Base-by-base conservation (phyloP, 352 stramenopile species). In the Pilasporangium apinafurcum region DNA sequence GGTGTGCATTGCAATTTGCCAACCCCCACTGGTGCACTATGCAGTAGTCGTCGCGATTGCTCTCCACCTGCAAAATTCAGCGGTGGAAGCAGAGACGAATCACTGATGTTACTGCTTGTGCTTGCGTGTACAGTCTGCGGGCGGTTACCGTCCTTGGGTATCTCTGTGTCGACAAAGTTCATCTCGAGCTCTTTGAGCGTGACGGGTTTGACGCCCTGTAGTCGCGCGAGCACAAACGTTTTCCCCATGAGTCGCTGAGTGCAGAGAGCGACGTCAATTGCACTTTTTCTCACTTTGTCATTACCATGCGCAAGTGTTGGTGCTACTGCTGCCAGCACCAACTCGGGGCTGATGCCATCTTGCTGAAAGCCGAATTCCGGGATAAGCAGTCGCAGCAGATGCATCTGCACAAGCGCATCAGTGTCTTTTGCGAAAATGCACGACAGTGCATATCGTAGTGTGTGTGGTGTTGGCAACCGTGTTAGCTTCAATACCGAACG, bases 101-200 rank as follows among this genome's bases (percentile, higher is more conserved):
- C 47, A 3, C 32, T 24, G 12, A 37, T 13, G 6, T 37, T 37
- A 9, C 30, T 14, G 3, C 16, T 31, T 4, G 52, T 29, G 2
- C 56, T 62, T 16, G 58, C 62, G 33, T 87, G 63, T 21, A 90
- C 77, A 0, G 77, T 87, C 45, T 86, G 67, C 5, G 76, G 77
- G 3, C 68, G 59, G 21, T 65, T 65, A 9, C 51, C 34, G 14
- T 63, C 53, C 18, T 58, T 61, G 20, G 59, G 58, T 10, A 72
- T 39, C 8, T 80, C 70, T 17, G 54, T 44, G 12, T 88, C 71
- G 12, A 83, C 72, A 56, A 92, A 90, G 51, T 69, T 86, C 53
- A 89, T 90, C 48, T 92, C 81, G 8, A 92, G 66, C 37, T 92
- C 78, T 34, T 86, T 89, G 6, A 90, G 56, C n/a, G 68, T 89